A percentile compares a stretch with the other conserved stretches of the same genome.
Evolutionary conservation across 306 rosid genomes (phyloP).

Genomic region (Parietaria judaica): DNA sequence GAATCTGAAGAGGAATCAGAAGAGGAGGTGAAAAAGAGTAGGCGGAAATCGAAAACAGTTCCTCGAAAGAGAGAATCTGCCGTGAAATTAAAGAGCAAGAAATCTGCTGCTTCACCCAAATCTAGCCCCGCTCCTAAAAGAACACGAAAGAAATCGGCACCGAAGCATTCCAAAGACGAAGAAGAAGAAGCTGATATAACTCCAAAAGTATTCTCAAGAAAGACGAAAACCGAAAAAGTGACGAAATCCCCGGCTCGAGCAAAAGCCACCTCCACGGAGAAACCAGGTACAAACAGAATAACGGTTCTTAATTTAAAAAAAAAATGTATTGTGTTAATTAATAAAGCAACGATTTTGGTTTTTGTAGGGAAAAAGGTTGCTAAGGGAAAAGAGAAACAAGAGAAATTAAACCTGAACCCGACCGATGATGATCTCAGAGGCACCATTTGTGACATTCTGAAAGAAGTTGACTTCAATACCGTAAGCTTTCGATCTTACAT

Average conservation of each 20-base stretch:
- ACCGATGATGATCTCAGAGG: slow-evolving; percentile 67
- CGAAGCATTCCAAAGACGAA: slow-evolving; percentile 36
- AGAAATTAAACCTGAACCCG: slow-evolving; percentile 31
- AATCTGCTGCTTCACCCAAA: slow-evolving; percentile 30
- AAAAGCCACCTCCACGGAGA: slow-evolving; percentile 65
- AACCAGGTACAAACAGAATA: slow-evolving; percentile 39
- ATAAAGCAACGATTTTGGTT: not conserved
- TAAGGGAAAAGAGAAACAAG: slow-evolving; percentile 62
- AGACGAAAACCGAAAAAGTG: slow-evolving; percentile 51
- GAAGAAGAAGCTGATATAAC: slow-evolving; percentile 48
- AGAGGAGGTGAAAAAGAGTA: slow-evolving; percentile 34
- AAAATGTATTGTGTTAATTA: no score
- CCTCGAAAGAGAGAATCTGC: slow-evolving; percentile 58
- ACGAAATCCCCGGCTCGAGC: slow-evolving; percentile 36
- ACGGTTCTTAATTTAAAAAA: no score
- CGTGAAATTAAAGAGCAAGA: slow-evolving; percentile 47
- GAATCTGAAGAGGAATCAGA: slow-evolving; percentile 69
- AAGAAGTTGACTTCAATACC: slow-evolving; percentile 95
- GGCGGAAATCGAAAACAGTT: slow-evolving; percentile 34
- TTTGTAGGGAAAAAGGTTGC: slow-evolving; percentile 46
- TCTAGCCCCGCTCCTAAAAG: slow-evolving; percentile 44
- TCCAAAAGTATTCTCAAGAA: slow-evolving; percentile 85
- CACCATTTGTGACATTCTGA: slow-evolving; percentile 84
- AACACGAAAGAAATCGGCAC: slow-evolving; percentile 41
- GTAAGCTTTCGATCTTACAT: slow-evolving; percentile 32